Conservation (phyloP, 31 red algal genomes). For the Odonthalia washingtoniensis region DNA sequence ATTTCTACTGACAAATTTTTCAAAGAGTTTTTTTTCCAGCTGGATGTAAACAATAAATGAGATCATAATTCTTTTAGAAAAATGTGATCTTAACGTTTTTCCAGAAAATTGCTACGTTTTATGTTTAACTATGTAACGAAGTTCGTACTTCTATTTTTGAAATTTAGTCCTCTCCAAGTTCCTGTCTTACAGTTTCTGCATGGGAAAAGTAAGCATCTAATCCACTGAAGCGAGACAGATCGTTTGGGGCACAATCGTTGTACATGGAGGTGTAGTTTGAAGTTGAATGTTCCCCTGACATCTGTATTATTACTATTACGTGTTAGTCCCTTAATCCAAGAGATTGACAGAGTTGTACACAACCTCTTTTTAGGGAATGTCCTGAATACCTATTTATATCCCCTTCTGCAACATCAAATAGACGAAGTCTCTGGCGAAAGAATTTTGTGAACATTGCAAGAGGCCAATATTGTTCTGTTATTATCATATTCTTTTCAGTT, state of each 20-base stretch:
- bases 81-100: too few relatives aligned
- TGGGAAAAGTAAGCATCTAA: background rate
- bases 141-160: too few relatives aligned
- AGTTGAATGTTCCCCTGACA: background rate
- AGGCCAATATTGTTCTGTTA: background rate
- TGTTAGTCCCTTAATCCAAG: background rate
- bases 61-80: too few relatives aligned
- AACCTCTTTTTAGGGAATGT: background rate
- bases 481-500: conserved; percentile 15
- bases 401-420: background rate
- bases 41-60: too few relatives aligned
- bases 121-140: too few relatives aligned
- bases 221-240: background rate
- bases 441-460: background rate
- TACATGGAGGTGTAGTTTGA: background rate
- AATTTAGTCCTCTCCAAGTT: too few relatives aligned
- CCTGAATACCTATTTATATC: background rate
- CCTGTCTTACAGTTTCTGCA: background rate
- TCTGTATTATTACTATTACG: background rate
- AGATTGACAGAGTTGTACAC: too few relatives aligned
- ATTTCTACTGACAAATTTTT: too few relatives aligned
- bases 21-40: too few relatives aligned
- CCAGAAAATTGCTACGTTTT: too few relatives aligned
- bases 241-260: background rate
- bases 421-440: background rate